Evolutionary conservation across 345 rosid species (phyloP).

Genomic region (Microthlaspi erraticum): DNA sequence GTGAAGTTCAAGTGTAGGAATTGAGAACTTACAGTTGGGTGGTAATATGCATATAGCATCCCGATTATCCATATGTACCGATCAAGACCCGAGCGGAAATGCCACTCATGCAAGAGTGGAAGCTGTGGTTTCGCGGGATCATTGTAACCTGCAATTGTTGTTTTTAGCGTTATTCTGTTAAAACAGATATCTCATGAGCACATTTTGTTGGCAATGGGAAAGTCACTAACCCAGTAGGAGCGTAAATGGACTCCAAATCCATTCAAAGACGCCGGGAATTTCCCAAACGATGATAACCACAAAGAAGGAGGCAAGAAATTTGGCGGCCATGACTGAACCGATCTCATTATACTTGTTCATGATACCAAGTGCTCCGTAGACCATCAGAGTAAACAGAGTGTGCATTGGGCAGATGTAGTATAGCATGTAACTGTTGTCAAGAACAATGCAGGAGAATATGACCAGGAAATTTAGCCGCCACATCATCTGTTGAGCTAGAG

Average conservation of each 20-base stretch:
- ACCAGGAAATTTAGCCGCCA: constrained; percentile 99
- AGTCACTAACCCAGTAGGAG: constrained; percentile 75
- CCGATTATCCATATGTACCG: constrained; percentile 99
- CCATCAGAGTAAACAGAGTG: constrained; percentile 98
- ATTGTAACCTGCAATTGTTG: constrained; percentile 73
- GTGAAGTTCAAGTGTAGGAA: constrained; percentile 18
- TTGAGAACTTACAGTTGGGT: constrained; percentile 82
- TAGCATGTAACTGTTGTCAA: constrained; percentile 87
- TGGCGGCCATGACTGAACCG: constrained; percentile 77
- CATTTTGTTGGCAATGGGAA: constrained; percentile 28
- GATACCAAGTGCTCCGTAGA: constrained; percentile 92
- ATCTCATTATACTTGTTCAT: constrained; percentile 86
- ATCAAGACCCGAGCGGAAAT: constrained; percentile 99
- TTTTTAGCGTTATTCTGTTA: constrained; percentile 4
- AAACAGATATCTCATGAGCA: constrained; percentile 1
- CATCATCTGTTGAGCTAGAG: constrained; percentile 83
- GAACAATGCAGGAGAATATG: constrained; percentile 78
- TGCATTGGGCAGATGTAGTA: constrained; percentile 99
- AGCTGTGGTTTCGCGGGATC: constrained; percentile 84
- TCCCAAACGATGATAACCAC: constrained; percentile 93
- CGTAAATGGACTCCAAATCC: constrained; percentile 93
- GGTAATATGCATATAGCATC: constrained; percentile 97
- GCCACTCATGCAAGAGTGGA: constrained; percentile 93
- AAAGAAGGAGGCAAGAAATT: constrained; percentile 75
- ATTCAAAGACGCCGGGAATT: constrained; percentile 90